Percentiles rank a stretch among this genome's conserved stretches.
These are phyloP conservation scores for Lepidium aucheri DNA, from an alignment of 345 rosid species.

Conservation along the genomic window DNA sequence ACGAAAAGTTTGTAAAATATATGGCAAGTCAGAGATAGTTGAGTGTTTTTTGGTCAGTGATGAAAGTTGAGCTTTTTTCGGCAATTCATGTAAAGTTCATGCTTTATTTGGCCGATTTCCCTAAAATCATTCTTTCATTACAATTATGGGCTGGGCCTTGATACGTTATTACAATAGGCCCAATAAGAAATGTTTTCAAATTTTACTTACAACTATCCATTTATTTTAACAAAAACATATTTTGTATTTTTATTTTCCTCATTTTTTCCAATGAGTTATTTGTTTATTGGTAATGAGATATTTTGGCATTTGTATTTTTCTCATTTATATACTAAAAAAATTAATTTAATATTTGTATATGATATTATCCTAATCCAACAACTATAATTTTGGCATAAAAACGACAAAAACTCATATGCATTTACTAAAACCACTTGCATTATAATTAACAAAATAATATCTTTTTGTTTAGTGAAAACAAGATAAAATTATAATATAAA, in stretches of 20 bases:
- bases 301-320: background rate
- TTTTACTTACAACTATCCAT: background rate
- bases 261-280: background rate
- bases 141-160: background rate
- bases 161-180: background rate
- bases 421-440: slow-evolving; percentile 29
- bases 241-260: background rate
- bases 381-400: slow-evolving; percentile 16
- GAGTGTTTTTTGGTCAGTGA: too few relatives aligned
- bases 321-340: background rate
- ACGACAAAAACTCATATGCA: slow-evolving; percentile 19
- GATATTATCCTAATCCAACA: slow-evolving; percentile 25
- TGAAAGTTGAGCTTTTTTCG: too few relatives aligned
- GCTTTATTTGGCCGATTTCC: too few relatives aligned
- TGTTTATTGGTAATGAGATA: slow-evolving; percentile 1
- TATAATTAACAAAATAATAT: slow-evolving; percentile 17
- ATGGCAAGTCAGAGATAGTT: too few relatives aligned
- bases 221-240: background rate
- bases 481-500: background rate
- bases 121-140: background rate
- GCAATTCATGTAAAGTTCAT: too few relatives aligned
- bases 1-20: too few relatives aligned
- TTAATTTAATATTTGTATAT: background rate
- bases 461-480: slow-evolving; percentile 6
- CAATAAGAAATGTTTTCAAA: background rate